Conservation (phyloP, 345 rosid genomes). For the Heritiera fomes region DNA sequence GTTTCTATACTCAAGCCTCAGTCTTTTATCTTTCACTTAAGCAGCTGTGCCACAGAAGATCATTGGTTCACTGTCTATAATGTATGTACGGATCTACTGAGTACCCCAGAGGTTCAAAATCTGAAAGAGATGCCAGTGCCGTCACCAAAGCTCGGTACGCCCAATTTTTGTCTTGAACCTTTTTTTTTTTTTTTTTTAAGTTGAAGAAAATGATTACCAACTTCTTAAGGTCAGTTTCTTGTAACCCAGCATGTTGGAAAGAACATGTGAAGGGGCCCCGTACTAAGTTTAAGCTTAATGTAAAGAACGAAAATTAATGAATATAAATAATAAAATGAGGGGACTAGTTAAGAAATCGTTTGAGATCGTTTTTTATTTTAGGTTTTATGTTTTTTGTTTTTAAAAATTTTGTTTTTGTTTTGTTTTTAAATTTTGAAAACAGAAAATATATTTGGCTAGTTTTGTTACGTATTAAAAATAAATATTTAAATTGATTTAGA, state of each 20-base stretch:
- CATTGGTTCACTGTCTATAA: slow-evolving; percentile 71
- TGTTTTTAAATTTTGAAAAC: no score
- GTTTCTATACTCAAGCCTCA: slow-evolving; percentile 23
- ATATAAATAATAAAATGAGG: background rate
- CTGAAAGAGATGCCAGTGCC: slow-evolving; percentile 26
- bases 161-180: slow-evolving; percentile 1
- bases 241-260: background rate
- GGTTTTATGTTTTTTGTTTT: no score
- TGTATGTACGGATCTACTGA: slow-evolving; percentile 56
- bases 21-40: slow-evolving; percentile 25
- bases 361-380: no score
- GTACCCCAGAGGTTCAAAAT: slow-evolving; percentile 54
- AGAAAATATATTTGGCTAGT: no score
- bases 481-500: no score
- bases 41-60: slow-evolving; percentile 44
- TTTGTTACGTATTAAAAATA: no score
- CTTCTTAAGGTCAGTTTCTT: background rate
- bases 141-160: slow-evolving; percentile 39
- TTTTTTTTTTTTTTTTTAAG: background rate
- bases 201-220: background rate
- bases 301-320: background rate
- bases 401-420: no score
- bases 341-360: background rate
- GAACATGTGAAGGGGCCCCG: background rate
- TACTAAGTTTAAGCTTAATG: background rate